A percentile compares a stretch with the other conserved stretches of the same genome.
These are phyloP conservation scores for Solanum ossicruentum DNA, from an alignment of 257 asterid genomes.

Conservation along the genomic window DNA sequence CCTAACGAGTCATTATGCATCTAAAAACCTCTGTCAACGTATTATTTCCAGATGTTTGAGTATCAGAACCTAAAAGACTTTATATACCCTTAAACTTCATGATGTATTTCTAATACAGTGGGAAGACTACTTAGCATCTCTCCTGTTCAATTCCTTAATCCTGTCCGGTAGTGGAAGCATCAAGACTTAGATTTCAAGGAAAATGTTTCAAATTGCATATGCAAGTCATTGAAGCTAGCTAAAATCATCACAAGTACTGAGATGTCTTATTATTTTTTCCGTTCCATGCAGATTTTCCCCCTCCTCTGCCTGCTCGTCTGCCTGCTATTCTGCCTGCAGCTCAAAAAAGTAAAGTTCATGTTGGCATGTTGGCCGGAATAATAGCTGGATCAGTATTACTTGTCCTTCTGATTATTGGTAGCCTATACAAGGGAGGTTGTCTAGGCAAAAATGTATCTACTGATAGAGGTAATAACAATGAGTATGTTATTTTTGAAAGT, in stretches of 20 bases:
- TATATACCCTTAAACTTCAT: neutral
- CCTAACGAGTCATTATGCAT: neutral
- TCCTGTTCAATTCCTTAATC: neutral
- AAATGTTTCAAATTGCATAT: neutral
- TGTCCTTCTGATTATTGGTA: slow-evolving; percentile 26
- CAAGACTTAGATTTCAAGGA: neutral
- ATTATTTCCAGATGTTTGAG: neutral
- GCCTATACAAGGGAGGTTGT: slow-evolving; percentile 28
- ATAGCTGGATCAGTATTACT: slow-evolving; percentile 38
- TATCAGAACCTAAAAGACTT: neutral
- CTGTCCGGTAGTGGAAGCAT: neutral
- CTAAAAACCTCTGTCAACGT: neutral
- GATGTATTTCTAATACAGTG: neutral
- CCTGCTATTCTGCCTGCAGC: slow-evolving; percentile 4
- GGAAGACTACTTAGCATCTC: neutral
- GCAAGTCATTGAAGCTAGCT: neutral
- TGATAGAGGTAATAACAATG: slow-evolving; percentile 38
- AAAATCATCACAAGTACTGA: neutral
- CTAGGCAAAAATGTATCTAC: slow-evolving; percentile 34
- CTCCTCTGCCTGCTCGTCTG: slow-evolving; percentile 35
- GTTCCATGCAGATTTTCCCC: slow-evolving; percentile 46
- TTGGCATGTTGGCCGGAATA: slow-evolving; percentile 22
- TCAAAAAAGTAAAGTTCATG: slow-evolving; percentile 13
- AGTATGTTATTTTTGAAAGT: neutral
- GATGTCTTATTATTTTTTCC: neutral